These are phyloP conservation scores for Pestalotiopsis sp. DNA, from an alignment of 2,329 filamentous ascomycete species.

Conservation along the genomic window DNA sequence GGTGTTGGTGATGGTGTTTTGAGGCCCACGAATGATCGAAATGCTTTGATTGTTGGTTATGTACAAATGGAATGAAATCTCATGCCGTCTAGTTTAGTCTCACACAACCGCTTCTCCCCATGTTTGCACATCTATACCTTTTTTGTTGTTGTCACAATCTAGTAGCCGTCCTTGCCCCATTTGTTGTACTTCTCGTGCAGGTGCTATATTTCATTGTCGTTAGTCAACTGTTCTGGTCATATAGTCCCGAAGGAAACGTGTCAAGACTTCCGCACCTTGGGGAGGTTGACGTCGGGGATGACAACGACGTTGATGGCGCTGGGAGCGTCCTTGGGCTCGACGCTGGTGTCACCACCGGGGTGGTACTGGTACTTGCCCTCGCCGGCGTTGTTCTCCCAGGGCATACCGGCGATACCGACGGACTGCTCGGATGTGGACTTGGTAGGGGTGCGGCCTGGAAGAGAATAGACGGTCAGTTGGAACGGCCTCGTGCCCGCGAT, in stretches of 20 bases:
- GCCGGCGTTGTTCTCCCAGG: conserved; percentile 76
- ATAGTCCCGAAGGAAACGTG: not conserved
- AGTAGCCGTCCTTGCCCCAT: conserved; percentile 97
- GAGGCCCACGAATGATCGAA: not conserved
- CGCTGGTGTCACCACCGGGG: conserved; percentile 79
- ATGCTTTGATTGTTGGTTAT: conserved; percentile 10
- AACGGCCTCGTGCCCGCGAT: not conserved
- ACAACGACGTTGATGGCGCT: conserved; percentile 95
- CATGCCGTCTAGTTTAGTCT: conserved; percentile 10
- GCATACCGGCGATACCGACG: conserved; percentile 82
- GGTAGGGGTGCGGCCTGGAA: conserved; percentile 79
- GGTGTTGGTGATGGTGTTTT: not conserved
- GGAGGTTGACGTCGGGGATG: conserved; percentile 89
- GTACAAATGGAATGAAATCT: conserved; percentile 7
- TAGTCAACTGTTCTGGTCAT: not conserved
- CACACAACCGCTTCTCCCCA: not conserved
- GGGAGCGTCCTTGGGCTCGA: conserved; percentile 83
- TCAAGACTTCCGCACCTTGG: conserved; percentile 64
- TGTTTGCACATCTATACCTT: conserved; percentile 7
- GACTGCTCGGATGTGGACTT: conserved; percentile 77
- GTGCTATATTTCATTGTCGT: conserved; percentile 54
- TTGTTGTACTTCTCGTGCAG: conserved; percentile 99
- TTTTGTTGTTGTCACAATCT: not conserved
- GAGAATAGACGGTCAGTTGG: not conserved
- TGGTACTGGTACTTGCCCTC: conserved; percentile 77